phyloP scores from a whole-genome alignment of 306 rosid genomes.

The Cyclanthera cordifolia region DNA sequence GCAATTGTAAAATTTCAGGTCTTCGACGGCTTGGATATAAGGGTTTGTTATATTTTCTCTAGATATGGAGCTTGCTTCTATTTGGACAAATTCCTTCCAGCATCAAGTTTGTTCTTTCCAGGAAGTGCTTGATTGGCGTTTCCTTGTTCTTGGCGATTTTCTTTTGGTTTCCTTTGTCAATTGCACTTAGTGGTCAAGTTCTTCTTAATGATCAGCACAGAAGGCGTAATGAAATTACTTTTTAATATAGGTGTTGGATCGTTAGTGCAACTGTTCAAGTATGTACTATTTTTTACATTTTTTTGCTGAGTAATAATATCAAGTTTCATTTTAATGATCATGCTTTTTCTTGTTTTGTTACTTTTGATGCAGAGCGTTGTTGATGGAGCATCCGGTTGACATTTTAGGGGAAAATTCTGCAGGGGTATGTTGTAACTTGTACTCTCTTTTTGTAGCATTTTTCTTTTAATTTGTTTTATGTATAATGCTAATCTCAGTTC shows the following conservation, averaged over 20 bases:
- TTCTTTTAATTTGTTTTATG: not conserved
- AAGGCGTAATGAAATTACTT: constrained; percentile 66
- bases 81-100: constrained; percentile 70
- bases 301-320: not conserved
- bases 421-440: constrained; percentile 31
- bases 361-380: constrained; percentile 43
- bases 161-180: constrained; percentile 94
- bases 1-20: constrained; percentile 26
- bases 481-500: not conserved
- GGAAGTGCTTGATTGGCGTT: constrained; percentile 98
- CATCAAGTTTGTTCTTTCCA: constrained; percentile 74
- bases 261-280: constrained; percentile 62
- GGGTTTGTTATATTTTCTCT: constrained; percentile 24
- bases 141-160: constrained; percentile 72
- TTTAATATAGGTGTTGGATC: constrained; percentile 83
- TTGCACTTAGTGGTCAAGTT: constrained; percentile 80
- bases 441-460: not conserved
- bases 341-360: constrained; percentile 10
- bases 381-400: constrained; percentile 52
- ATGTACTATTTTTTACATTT: constrained; percentile 19
- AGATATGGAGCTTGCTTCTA: constrained; percentile 70
- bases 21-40: constrained; percentile 39
- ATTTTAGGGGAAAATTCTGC: constrained; percentile 39
- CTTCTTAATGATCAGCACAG: constrained; percentile 57
- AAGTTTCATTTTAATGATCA: constrained; percentile 10